Percentiles rank a stretch among this genome's conserved stretches.
Evolutionary conservation across 2,329 filamentous ascomycete genomes (phyloP).

Genomic region (Diaporthe sp.): DNA sequence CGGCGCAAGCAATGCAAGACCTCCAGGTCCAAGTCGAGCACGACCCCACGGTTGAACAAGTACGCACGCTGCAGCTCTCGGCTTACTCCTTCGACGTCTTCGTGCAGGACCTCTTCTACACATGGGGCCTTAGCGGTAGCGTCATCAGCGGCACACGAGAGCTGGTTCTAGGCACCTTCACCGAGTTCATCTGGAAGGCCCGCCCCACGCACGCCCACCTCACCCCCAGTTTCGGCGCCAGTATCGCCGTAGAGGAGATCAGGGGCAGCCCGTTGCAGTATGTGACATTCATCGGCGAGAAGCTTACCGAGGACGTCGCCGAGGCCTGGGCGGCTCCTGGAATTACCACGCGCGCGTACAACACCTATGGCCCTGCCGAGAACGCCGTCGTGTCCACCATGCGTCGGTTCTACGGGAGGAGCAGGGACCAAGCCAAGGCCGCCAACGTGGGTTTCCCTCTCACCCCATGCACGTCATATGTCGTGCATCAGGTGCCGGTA

Average conservation of each 20-base stretch:
- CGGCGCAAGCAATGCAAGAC: constrained; percentile 51
- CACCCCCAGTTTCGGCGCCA: constrained; percentile 29
- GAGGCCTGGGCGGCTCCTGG: constrained; percentile 52
- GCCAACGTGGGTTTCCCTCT: constrained; percentile 42
- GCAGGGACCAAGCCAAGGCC: constrained; percentile 49
- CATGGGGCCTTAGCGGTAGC: constrained; percentile 70
- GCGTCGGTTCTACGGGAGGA: constrained; percentile 35
- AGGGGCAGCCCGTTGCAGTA: constrained; percentile 26
- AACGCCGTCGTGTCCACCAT: constrained; percentile 45
- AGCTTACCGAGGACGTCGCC: constrained; percentile 48
- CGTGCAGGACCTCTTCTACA: constrained; percentile 75
- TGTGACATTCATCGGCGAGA: constrained; percentile 52
- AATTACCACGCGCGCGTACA: constrained; percentile 39
- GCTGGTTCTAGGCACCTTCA: constrained; percentile 65
- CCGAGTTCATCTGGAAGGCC: constrained; percentile 26
- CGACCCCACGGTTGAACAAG: constrained; percentile 40
- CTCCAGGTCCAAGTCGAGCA: constrained; percentile 51
- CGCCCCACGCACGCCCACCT: constrained; percentile 30
- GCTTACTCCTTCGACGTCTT: constrained; percentile 43
- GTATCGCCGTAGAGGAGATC: constrained; percentile 41
- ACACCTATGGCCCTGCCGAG: constrained; percentile 33
- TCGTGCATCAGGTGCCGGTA: constrained; percentile 21
- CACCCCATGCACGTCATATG: constrained; percentile 20
- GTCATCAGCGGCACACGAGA: constrained; percentile 70
- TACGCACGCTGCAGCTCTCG: constrained; percentile 32